phyloP scores from a whole-genome alignment of 306 rosid genomes.

The Ammopiptanthus mongolicus region DNA sequence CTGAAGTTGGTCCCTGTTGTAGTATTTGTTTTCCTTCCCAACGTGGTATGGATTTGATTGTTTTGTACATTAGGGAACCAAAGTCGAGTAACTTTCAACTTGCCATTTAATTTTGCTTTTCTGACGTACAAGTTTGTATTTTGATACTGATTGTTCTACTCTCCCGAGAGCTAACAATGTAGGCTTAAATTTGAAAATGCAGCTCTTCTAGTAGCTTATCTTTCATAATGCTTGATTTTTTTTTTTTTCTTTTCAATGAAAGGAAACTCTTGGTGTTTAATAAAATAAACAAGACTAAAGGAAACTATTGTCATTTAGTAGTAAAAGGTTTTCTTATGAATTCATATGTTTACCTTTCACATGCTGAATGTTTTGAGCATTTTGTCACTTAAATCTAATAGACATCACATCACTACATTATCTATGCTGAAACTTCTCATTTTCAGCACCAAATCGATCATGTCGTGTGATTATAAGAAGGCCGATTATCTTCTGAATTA shows the following conservation, averaged over 20 bases:
- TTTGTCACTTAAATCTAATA: neutral
- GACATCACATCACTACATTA: neutral
- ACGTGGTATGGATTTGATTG: neutral
- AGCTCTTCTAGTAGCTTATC: neutral
- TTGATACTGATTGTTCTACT: neutral
- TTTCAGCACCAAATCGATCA: slow-evolving; percentile 13
- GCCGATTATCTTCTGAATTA: neutral
- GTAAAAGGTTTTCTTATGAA: neutral
- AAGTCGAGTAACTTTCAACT: neutral
- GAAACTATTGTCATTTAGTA: neutral
- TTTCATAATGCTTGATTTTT: neutral
- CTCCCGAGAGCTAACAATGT: neutral
- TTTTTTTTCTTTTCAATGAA: neutral
- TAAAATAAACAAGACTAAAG: neutral
- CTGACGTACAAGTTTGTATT: neutral
- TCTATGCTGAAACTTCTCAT: neutral
- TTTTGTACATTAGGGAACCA: neutral
- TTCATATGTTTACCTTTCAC: neutral
- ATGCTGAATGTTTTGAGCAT: neutral
- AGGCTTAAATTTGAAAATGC: neutral
- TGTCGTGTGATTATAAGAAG: slow-evolving; percentile 15
- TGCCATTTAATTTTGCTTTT: neutral
- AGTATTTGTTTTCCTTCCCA: neutral
- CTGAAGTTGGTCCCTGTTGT: slow-evolving; percentile 1
- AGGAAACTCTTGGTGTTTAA: neutral